Evolutionary conservation across 164 flowering plant species (phyloP).

Genomic region (Akebia trifoliata): DNA sequence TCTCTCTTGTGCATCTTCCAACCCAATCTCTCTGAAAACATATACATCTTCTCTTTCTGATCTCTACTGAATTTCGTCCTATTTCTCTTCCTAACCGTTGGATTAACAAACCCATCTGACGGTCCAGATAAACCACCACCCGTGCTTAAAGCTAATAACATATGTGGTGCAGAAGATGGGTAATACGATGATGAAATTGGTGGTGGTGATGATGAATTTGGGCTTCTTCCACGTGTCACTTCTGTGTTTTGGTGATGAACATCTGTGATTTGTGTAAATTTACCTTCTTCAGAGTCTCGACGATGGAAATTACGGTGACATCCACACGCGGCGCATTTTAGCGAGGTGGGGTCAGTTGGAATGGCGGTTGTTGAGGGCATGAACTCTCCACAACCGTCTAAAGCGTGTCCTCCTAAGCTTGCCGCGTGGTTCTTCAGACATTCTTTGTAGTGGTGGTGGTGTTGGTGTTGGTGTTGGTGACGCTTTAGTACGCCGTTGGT

Average conservation of each 20-base stretch:
- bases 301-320: constrained; percentile 12
- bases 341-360: no score
- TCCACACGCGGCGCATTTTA: constrained; percentile 8
- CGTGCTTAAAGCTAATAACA: constrained; percentile 47
- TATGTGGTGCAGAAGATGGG: constrained; percentile 46
- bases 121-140: no score
- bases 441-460: no score
- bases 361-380: neutral
- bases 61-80: constrained; percentile 67
- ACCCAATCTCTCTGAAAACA: constrained; percentile 57
- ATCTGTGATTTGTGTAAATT: no score
- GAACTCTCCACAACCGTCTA: constrained; percentile 11
- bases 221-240: constrained; percentile 14
- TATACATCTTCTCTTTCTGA: constrained; percentile 76
- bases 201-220: constrained; percentile 37
- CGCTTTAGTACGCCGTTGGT: no score
- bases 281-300: no score
- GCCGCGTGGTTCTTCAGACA: constrained; percentile 11
- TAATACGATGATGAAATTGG: constrained; percentile 26
- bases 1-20: constrained; percentile 69
- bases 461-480: no score
- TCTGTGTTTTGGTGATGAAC: no score
- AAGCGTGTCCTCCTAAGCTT: neutral
- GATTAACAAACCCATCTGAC: no score
- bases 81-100: constrained; percentile 61